These are phyloP conservation scores for Tetracladium setigerum DNA, from an alignment of 495 filamentous ascomycete genomes.

Conservation along the genomic window DNA sequence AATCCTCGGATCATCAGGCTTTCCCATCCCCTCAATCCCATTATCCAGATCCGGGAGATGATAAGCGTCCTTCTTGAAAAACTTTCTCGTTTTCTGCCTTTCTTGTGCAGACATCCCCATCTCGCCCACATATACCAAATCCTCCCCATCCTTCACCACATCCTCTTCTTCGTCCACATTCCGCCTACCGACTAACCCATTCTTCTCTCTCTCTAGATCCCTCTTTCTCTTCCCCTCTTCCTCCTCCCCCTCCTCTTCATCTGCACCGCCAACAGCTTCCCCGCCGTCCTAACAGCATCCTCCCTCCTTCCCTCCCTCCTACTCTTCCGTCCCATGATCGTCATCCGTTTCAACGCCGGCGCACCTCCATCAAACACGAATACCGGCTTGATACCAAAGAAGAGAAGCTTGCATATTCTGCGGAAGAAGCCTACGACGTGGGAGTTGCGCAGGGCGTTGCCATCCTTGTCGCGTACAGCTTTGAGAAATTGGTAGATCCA, in stretches of 20 bases:
- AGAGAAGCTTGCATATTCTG: conserved; percentile 92
- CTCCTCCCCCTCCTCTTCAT: conserved; percentile 85
- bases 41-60: conserved; percentile 80
- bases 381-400: conserved; percentile 92
- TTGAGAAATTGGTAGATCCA: conserved; percentile 99
- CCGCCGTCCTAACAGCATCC: conserved; percentile 86
- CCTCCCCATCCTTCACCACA: conserved; percentile 48
- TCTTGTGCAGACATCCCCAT: conserved; percentile 72
- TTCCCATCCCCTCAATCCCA: conserved; percentile 75
- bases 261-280: conserved; percentile 83
- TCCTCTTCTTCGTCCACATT: conserved; percentile 48
- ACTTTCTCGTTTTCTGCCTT: conserved; percentile 63
- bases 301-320: conserved; percentile 83
- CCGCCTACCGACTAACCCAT: conserved; percentile 13
- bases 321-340: conserved; percentile 68
- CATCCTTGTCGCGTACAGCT: conserved; percentile 96
- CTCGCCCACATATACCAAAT: conserved; percentile 85
- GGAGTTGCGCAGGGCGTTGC: conserved; percentile 89
- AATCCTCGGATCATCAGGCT: conserved; percentile 82
- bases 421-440: conserved; percentile 98
- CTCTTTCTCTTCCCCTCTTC: conserved; percentile 59
- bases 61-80: conserved; percentile 88
- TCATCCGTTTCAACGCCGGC: conserved; percentile 83
- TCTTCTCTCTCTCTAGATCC: conserved; percentile 21
- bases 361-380: conserved; percentile 98